Base-by-base conservation (phyloP, 1,139 yeast species). In the Kodamaea derodonti region DNA sequence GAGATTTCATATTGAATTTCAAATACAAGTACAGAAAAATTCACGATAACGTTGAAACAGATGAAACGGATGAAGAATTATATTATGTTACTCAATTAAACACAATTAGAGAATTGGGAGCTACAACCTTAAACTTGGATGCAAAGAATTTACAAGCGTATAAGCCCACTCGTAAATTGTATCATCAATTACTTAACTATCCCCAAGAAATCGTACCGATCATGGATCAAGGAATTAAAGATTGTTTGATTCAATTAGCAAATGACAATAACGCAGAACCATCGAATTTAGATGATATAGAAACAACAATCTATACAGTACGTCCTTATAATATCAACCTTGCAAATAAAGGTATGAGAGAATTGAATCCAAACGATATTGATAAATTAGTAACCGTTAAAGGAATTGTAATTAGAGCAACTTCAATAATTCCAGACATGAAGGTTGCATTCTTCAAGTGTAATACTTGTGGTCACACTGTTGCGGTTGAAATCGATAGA, bases 131-230 rank as follows among this genome's bases (percentile, higher is more conserved):
- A 46, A 90, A 88, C 51, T 65, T 92, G 43, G 98, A 92, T 56
- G 83, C 94, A 2, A 72, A 75, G 46, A 88, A 92, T 57, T 66
- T 92, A 42, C 68, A 83, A 40, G 79, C 95, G 8, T 87, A 78
- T 51, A 81, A 85, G 1, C 72, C 82, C 12, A 82, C 97, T 6
- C 78, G 77, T 45, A 86, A 84, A 51, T 67, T 94, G 33, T 90
- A 84, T 58, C 77, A 84, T 52, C 97, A 90, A 59, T 68, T 92
- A 45, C 74, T 87, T 46, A 85, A 86, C 52, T 92, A 90, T 55
- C 99, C 99, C 0, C 97, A 90, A 57, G 99, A 92, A 69, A 86
- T 92, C 29, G 82, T 92, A 37, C 97, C 98, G 7, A 86, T 92
- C 48, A 88, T 92, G 97, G 99, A 92, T 70, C 96, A 88, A 54